Evolutionary conservation across 1,139 yeast species (phyloP).

Genomic region (Candida sp.): DNA sequence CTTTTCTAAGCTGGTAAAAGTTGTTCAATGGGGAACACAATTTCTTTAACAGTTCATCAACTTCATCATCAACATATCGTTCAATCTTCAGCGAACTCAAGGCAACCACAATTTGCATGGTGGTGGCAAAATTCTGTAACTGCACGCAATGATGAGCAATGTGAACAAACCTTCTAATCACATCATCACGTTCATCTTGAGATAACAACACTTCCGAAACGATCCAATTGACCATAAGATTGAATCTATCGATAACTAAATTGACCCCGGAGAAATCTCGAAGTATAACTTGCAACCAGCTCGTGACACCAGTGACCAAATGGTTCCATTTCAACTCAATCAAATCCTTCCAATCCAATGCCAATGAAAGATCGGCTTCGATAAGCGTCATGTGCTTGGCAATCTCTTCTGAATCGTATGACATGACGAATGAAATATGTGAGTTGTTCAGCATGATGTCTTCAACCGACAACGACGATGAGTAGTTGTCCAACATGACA

Average conservation of each 20-base stretch:
- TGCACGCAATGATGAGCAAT: slow-evolving; percentile 74
- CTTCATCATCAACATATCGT: slow-evolving; percentile 20
- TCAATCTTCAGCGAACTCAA: slow-evolving; percentile 74
- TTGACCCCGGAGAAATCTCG: slow-evolving; percentile 76
- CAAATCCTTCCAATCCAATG: slow-evolving; percentile 92
- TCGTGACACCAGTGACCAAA: slow-evolving; percentile 70
- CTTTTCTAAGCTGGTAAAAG: slow-evolving; percentile 66
- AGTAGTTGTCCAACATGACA: slow-evolving; percentile 40
- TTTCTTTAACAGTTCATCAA: slow-evolving; percentile 28
- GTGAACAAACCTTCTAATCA: slow-evolving; percentile 83
- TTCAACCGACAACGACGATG: slow-evolving; percentile 39
- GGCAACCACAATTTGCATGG: slow-evolving; percentile 88
- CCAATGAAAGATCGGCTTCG: slow-evolving; percentile 82
- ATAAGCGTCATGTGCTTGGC: slow-evolving; percentile 86
- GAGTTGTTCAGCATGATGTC: slow-evolving; percentile 37
- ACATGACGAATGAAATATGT: slow-evolving; percentile 83
- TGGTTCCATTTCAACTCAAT: slow-evolving; percentile 79
- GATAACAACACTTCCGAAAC: slow-evolving; percentile 86
- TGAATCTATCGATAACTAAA: slow-evolving; percentile 86
- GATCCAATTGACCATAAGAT: slow-evolving; percentile 91
- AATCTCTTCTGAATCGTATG: slow-evolving; percentile 65
- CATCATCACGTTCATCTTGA: slow-evolving; percentile 60
- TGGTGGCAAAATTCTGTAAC: slow-evolving; percentile 84
- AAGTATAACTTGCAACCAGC: slow-evolving; percentile 84
- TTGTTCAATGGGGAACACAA: slow-evolving; percentile 68